Conservation (phyloP, 352 stramenopile species). For the Pythium plurisporium region DNA sequence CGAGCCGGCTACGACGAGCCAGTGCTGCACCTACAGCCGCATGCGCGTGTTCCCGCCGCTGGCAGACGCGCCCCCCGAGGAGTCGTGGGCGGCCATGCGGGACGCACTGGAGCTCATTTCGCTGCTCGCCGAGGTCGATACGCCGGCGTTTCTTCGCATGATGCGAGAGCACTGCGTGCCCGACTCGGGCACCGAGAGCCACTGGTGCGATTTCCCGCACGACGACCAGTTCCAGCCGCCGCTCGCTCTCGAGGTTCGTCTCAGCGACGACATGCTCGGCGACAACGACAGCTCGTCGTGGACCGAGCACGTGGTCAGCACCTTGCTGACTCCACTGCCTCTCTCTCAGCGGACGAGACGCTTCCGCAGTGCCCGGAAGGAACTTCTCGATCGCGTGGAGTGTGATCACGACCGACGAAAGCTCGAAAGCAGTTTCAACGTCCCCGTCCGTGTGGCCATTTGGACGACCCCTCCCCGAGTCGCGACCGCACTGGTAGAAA, state of each 20-base stretch:
- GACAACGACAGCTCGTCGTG: not conserved
- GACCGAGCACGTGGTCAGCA: not conserved
- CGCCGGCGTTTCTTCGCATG: slow-evolving; percentile 4
- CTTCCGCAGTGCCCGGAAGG: not conserved
- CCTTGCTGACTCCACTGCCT: not conserved
- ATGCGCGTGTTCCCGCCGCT: not conserved
- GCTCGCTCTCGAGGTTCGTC: not conserved
- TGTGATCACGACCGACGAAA: not conserved
- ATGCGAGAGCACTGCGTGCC: not conserved
- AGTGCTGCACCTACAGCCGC: not conserved
- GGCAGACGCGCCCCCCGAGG: not conserved
- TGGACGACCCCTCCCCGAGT: not conserved
- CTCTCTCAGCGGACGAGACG: not conserved
- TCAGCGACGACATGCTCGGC: not conserved
- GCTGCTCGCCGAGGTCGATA: not conserved
- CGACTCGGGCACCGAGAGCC: not conserved
- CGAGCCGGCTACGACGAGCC: not conserved
- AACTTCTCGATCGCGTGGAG: not conserved
- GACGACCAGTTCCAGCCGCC: not conserved
- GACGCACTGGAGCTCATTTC: slow-evolving; percentile 9
- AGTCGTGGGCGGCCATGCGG: not conserved
- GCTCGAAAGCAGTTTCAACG: not conserved
- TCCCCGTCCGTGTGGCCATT: not conserved
- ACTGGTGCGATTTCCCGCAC: slow-evolving; percentile 1
- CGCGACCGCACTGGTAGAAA: not conserved